Evolutionary conservation across 441 rosid species (phyloP), one percentile per base, ranked within the genome.

Genomic region (Adansonia madagascariensis): DNA sequence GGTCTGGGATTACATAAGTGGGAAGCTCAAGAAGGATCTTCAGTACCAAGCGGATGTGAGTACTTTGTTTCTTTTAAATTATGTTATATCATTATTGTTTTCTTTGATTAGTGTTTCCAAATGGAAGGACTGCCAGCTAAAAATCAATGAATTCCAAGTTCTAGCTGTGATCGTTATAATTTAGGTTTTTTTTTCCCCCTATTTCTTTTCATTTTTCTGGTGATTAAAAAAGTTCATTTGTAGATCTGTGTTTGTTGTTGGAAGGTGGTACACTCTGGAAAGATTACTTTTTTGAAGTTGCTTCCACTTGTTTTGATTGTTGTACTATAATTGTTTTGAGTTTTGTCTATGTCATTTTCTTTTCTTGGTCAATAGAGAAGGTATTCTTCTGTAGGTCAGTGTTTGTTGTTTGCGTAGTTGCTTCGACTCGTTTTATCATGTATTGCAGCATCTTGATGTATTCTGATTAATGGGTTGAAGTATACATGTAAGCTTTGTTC

Each of bases 1-100:
- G 99, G 98, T 97, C 59, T 97, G 99, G 99, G 99, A 97, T 86
- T 92, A 97, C 80, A 79, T 95, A 59, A 97, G 94, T 77, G 99
- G 99, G 78, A 97, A 97, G 87, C 92, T 97, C 82, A 93, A 97
- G 91, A 94, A 93, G 86, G 99, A 97, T 86, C 94, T 97, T 78
- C 99, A 92, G 59, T 97, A 97, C 85, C 99, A 97, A 83, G 99
- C 98, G 81, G 99, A 90, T 75, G 99, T 93, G 77, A 88, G 94
- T 83, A 60, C 20, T 74, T 71, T 59, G 65, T 71, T 67, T 71
- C 39, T 65, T 76, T 20, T 71, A 65, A 50, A 24, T 57, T 41
- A 39, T 78, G 18, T 57, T 57, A 17, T 56, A 53, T 66, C 63
- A 8, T 71, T 39, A 44, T 75, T 17, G 11, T 60, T 18, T 61